Evolutionary conservation across 2,329 filamentous ascomycete genomes (phyloP), one percentile per base, ranked within the genome.

Genomic region (Pseudogymnoascus sp.): DNA sequence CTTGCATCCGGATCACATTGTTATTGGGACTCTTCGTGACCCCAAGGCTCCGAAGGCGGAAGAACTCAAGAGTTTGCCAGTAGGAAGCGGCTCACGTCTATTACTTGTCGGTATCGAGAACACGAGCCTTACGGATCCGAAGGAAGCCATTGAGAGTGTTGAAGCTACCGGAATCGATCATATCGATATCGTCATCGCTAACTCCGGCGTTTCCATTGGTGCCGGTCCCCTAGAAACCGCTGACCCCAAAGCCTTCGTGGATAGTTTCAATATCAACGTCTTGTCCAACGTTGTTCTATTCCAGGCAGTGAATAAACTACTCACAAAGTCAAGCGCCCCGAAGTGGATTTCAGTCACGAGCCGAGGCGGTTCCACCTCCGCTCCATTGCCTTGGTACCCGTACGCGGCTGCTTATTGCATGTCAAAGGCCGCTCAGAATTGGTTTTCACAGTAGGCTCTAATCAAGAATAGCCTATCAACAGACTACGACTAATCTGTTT

Each of bases 141-240:
- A 39, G 38, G 21, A 12, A 5, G 38, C 38, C 18, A 6, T 39
- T 10, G 38, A 39, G 38, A 39, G 38, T 12, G 10, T 39, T 39
- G 38, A 39, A 6, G 38, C 18, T 21, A 9, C 38, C 18, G 38
- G 38, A 39, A 63, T 73, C 19, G 48, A 63, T 52, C 65, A 70
- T 34, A 19, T 74, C 18, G 71, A 73, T 59, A 58, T 71, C 34
- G 67, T 73, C 33, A 67, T 74, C 26, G 70, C 71, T 15, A 74
- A 73, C 61, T 39, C 38, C 4, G 38, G 38, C 13, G 38, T 39
- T 18, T 39, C 38, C 18, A 39, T 39, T 39, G 38, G 38, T 5
- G 38, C 38, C 18, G 38, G 38, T 39, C 38, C 38, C 38, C 38
- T 39, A 39, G 38, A 39, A 21, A 39, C 18, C 18, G 38, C 38